These are phyloP conservation scores for Malassezia globosa DNA, from an alignment of 1,284 basidiomycete species.

Conservation along the genomic window DNA sequence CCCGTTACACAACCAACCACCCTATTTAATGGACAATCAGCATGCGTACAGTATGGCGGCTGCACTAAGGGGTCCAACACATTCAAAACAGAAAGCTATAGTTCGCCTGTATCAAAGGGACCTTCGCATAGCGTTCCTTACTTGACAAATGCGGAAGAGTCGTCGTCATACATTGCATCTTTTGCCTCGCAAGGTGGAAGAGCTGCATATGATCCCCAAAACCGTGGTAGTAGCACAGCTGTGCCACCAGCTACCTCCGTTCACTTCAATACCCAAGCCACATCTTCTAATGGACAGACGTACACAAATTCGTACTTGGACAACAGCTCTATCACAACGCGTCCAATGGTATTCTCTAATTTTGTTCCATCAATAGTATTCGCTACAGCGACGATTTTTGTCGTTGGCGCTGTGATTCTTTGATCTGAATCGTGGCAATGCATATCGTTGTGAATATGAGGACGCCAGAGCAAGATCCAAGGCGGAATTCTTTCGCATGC, in stretches of 20 bases:
- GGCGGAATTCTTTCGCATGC: too few species aligned
- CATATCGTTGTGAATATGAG: too few species aligned
- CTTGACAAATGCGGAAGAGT: neutral
- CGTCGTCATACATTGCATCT: conserved; percentile 5
- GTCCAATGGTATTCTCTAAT: too few species aligned
- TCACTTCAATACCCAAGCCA: neutral
- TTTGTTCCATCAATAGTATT: too few species aligned
- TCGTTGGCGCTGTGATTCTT: too few species aligned
- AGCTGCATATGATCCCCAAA: conserved; percentile 1
- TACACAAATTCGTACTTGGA: neutral
- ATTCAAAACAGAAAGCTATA: conserved; percentile 12
- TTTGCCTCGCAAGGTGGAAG: conserved; percentile 6
- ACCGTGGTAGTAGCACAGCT: neutral
- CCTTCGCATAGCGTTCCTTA: conserved; percentile 5
- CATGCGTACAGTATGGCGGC: conserved; percentile 15
- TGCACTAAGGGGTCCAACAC: conserved; percentile 7
- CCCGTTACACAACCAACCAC: conserved; percentile 8
- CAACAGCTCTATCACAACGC: neutral
- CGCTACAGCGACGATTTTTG: too few species aligned
- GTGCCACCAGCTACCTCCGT: conserved; percentile 14
- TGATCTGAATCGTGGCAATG: too few species aligned
- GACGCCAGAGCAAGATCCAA: too few species aligned
- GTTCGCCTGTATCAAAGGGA: neutral
- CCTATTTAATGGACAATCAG: conserved; percentile 9
- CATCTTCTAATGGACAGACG: neutral